Percentiles rank a stretch among this genome's conserved stretches.
These are phyloP conservation scores for Trypanosoma avium DNA, from an alignment of 208 protist genomes.

Conservation along the genomic window DNA sequence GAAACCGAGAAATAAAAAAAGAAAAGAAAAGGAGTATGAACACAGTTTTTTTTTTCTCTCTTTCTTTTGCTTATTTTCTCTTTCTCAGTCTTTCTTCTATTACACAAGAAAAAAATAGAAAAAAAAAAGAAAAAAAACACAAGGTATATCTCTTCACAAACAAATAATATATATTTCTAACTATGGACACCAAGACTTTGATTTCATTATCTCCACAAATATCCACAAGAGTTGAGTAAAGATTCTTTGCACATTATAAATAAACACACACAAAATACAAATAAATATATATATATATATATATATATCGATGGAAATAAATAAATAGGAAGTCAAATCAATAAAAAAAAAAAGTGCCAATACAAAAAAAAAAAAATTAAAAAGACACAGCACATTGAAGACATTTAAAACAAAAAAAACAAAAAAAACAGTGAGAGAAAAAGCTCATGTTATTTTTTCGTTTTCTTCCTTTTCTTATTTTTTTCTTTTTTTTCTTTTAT, in stretches of 20 bases:
- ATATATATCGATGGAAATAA: background rate
- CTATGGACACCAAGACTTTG: too few species aligned
- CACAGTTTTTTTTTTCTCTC: background rate
- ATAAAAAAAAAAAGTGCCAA: background rate
- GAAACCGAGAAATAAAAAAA: too few species aligned
- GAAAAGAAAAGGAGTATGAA: background rate
- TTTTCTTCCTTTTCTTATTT: background rate
- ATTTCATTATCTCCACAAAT: too few species aligned
- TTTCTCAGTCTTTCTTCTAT: background rate
- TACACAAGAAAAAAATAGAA: too few species aligned
- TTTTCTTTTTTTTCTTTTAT: conserved; percentile 17
- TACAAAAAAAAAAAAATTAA: background rate
- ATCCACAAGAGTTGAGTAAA: too few species aligned
- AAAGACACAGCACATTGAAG: background rate
- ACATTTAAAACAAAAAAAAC: background rate
- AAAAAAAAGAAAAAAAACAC: too few species aligned
- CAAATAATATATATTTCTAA: too few species aligned
- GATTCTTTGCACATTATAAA: background rate
- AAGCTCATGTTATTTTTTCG: background rate
- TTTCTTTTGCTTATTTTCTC: conserved; percentile 7
- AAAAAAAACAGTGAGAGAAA: background rate
- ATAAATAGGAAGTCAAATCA: background rate
- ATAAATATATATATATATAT: conserved; percentile 14
- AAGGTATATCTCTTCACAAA: too few species aligned
- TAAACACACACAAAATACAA: background rate